These are phyloP conservation scores for Hibiscus trionum DNA, from an alignment of 345 rosid species.

Conservation along the genomic window DNA sequence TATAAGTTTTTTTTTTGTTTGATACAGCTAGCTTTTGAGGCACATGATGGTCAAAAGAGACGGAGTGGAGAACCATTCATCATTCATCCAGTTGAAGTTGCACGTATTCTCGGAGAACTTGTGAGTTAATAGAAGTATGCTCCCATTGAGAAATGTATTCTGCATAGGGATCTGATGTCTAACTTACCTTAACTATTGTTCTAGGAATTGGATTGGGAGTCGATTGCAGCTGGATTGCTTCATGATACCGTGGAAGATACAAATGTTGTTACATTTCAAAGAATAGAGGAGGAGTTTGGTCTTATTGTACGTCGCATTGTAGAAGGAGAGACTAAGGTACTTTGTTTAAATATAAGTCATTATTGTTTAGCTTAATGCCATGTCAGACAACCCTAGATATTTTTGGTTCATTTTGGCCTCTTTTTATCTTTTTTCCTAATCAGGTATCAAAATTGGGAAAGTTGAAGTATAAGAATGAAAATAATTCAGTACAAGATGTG, in stretches of 20 bases:
- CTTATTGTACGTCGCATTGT: conserved; percentile 80
- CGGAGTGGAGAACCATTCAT: conserved; percentile 99
- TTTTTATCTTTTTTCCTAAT: conserved; percentile 9
- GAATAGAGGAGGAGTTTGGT: conserved; percentile 89
- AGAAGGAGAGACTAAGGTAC: conserved; percentile 99
- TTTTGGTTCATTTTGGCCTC: conserved; percentile 9
- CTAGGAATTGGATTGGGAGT: conserved; percentile 98
- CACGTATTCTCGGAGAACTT: conserved; percentile 89
- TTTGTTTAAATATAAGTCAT: conserved; percentile 10
- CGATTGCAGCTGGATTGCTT: conserved; percentile 89
- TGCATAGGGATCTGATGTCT: conserved; percentile 15
- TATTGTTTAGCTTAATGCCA: neutral
- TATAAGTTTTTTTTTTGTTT: conserved; percentile 26
- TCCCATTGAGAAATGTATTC: conserved; percentile 2
- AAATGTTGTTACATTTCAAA: conserved; percentile 76
- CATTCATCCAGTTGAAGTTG: conserved; percentile 97
- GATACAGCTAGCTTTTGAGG: conserved; percentile 86
- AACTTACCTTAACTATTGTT: conserved; percentile 20
- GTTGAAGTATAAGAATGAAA: conserved; percentile 71
- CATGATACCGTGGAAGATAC: conserved; percentile 99
- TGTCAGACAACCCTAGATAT: neutral
- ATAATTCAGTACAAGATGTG: conserved; percentile 73
- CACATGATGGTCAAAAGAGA: conserved; percentile 93
- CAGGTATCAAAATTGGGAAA: conserved; percentile 97
- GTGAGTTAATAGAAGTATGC: conserved; percentile 38